These are phyloP conservation scores for Candida nanaspora DNA, from an alignment of 805 yeast species.

Conservation along the genomic window DNA sequence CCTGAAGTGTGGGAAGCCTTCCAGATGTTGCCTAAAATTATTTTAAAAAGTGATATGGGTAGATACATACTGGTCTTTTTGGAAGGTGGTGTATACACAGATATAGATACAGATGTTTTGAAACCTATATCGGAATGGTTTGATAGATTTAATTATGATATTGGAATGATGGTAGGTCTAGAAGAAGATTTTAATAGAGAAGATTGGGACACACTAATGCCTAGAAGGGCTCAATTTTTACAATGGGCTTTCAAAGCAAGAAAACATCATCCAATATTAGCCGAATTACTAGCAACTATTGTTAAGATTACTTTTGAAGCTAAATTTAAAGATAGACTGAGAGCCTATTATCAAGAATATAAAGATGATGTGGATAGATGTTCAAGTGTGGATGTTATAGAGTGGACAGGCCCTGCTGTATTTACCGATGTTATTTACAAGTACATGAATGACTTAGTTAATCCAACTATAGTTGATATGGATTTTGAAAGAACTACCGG, in stretches of 20 bases:
- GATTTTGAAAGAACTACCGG: conserved; percentile 1
- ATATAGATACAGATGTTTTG: conserved; percentile 69
- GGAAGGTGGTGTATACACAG: conserved; percentile 84
- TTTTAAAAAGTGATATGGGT: conserved; percentile 83
- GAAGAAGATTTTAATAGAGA: conserved; percentile 91
- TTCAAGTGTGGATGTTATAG: conserved; percentile 65
- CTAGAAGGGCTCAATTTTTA: conserved; percentile 83
- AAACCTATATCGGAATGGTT: conserved; percentile 65
- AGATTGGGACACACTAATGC: conserved; percentile 83
- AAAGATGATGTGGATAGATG: conserved; percentile 38
- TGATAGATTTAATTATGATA: conserved; percentile 23
- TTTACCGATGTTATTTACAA: conserved; percentile 61
- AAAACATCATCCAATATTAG: conserved; percentile 76
- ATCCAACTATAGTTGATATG: conserved; percentile 2
- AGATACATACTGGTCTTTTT: conserved; percentile 76
- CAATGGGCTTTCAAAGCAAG: conserved; percentile 91
- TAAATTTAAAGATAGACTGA: conserved; percentile 35
- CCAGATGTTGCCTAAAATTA: conserved; percentile 63
- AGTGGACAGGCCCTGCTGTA: conserved; percentile 91
- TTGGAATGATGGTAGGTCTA: conserved; percentile 78
- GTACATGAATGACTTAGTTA: conserved; percentile 32
- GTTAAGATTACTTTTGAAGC: conserved; percentile 62
- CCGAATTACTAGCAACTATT: conserved; percentile 67
- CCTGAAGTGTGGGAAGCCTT: conserved; percentile 76
- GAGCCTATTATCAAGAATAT: conserved; percentile 11